These are phyloP conservation scores for Pisolithus orientalis DNA, from an alignment of 768 basidiomycete species.

Conservation along the genomic window DNA sequence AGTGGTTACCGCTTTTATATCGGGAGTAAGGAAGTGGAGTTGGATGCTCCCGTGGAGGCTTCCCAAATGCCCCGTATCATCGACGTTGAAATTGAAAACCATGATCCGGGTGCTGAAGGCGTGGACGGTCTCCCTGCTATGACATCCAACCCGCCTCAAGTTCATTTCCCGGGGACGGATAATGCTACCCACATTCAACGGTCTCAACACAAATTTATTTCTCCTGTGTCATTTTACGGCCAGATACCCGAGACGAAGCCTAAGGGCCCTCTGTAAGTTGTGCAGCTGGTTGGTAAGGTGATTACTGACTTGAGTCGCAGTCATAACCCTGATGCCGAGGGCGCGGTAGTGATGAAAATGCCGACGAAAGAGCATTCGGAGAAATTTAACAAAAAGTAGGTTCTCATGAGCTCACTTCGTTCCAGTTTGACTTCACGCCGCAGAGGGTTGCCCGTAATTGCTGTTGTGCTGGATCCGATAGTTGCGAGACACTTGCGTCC, in stretches of 20 bases:
- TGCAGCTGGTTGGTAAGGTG: background rate
- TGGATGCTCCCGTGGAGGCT: conserved; percentile 45
- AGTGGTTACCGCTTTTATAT: conserved; percentile 38
- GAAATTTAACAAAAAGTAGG: conserved; percentile 66
- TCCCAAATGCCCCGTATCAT: conserved; percentile 46
- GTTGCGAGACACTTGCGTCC: conserved; percentile 68
- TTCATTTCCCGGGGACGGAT: conserved; percentile 11
- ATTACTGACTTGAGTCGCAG: conserved; percentile 29
- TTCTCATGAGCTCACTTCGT: background rate
- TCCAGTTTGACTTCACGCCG: background rate
- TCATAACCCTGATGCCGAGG: conserved; percentile 70
- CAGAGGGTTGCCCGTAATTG: conserved; percentile 60
- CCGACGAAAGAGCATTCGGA: conserved; percentile 63
- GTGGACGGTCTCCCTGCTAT: conserved; percentile 6
- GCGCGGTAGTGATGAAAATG: conserved; percentile 81
- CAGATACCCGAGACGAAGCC: conserved; percentile 26
- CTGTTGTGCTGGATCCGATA: conserved; percentile 90
- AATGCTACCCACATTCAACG: conserved; percentile 13
- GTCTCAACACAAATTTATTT: conserved; percentile 31
- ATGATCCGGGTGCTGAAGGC: conserved; percentile 15
- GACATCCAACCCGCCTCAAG: conserved; percentile 1
- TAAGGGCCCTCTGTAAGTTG: conserved; percentile 42
- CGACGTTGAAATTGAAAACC: conserved; percentile 25
- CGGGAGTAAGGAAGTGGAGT: conserved; percentile 55
- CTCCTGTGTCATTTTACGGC: conserved; percentile 61